Conservation (phyloP, 352 stramenopile species). For the Phytophthora citricola region DNA sequence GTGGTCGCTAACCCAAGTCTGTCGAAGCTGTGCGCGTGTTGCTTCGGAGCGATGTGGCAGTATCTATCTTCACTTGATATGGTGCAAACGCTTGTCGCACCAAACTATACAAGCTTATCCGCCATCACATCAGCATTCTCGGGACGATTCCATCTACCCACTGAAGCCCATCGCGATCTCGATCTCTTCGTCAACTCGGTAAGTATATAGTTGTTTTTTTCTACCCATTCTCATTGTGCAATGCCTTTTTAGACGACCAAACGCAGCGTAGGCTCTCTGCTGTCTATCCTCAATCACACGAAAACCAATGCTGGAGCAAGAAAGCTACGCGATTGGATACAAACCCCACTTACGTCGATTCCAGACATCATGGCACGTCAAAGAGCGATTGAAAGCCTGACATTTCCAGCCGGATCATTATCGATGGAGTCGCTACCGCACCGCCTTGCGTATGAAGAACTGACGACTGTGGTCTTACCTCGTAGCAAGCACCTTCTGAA, state of each 20-base stretch:
- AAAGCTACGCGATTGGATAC: constrained; percentile 43
- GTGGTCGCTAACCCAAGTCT: constrained; percentile 15
- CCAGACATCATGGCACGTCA: constrained; percentile 36
- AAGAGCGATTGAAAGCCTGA: constrained; percentile 27
- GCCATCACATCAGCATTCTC: constrained; percentile 1
- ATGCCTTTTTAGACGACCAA: constrained; percentile 32
- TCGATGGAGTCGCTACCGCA: constrained; percentile 24
- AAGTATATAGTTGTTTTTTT: background rate
- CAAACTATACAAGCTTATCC: constrained; percentile 30
- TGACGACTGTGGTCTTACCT: constrained; percentile 31
- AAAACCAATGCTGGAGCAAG: constrained; percentile 39
- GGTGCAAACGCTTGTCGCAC: constrained; percentile 33
- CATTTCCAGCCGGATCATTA: constrained; percentile 21
- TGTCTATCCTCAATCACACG: constrained; percentile 47
- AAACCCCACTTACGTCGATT: constrained; percentile 25
- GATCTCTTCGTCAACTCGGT: constrained; percentile 55
- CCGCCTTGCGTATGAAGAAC: constrained; percentile 42
- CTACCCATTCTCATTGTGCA: background rate
- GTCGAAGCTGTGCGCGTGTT: constrained; percentile 31
- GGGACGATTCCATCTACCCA: constrained; percentile 29
- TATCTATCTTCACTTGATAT: constrained; percentile 40
- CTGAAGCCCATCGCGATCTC: constrained; percentile 39
- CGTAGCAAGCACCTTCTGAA: constrained; percentile 31
- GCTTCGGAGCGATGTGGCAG: constrained; percentile 41
- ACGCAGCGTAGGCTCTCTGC: constrained; percentile 32